Evolutionary conservation across 768 basidiomycete species (phyloP).

Genomic region (Aureoboletus auriporus): DNA sequence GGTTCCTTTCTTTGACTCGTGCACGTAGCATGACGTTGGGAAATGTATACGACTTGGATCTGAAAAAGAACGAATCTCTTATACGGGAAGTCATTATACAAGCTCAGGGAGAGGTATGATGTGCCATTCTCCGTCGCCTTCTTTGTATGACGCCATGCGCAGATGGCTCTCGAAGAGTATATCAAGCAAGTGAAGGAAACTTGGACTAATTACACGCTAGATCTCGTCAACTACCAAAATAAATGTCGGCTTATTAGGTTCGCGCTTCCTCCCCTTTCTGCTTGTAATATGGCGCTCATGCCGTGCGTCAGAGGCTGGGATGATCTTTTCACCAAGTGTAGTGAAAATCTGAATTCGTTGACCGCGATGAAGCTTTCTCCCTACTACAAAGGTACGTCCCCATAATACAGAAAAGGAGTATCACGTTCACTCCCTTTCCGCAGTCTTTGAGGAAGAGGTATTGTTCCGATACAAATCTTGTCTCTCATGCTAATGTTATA

Average conservation of each 20-base stretch:
- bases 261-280: constrained; percentile 3
- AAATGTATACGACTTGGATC: constrained; percentile 93
- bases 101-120: constrained; percentile 87
- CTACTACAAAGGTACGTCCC: constrained; percentile 82
- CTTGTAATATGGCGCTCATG: constrained; percentile 3
- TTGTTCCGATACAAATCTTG: neutral
- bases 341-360: constrained; percentile 94
- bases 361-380: constrained; percentile 97
- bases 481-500: constrained; percentile 7
- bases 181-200: constrained; percentile 95
- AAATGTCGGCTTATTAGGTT: constrained; percentile 94
- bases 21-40: constrained; percentile 83
- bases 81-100: constrained; percentile 97
- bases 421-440: constrained; percentile 2
- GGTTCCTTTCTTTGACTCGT: constrained; percentile 2
- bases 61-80: constrained; percentile 84
- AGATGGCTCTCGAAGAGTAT: constrained; percentile 96
- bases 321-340: constrained; percentile 93
- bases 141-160: constrained; percentile 15
- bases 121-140: constrained; percentile 5
- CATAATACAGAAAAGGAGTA: neutral
- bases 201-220: constrained; percentile 94
- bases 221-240: constrained; percentile 97
- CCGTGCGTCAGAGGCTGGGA: constrained; percentile 77
- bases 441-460: constrained; percentile 89